These are phyloP conservation scores for Caloboletus firmus DNA, from an alignment of 1,284 basidiomycete genomes.

Conservation along the genomic window DNA sequence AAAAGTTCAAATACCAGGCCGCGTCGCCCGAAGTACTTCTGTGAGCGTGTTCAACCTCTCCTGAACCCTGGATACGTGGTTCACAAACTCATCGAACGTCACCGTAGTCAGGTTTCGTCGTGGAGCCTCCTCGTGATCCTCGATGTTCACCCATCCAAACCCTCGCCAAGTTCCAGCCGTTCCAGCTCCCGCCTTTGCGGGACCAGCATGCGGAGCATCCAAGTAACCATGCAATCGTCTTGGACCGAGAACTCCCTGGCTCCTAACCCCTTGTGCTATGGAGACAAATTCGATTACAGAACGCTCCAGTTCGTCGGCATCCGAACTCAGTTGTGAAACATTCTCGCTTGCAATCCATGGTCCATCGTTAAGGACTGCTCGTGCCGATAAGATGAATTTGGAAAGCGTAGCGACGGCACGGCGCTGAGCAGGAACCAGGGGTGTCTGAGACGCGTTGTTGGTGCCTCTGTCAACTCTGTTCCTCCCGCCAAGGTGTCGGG, in stretches of 20 bases:
- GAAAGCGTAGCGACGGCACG: conserved; percentile 38
- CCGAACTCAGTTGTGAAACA: conserved; percentile 27
- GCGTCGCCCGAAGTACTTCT: conserved; percentile 21
- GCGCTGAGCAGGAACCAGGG: conserved; percentile 37
- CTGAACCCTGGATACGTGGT: conserved; percentile 18
- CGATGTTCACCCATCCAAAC: conserved; percentile 35
- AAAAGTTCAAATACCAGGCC: conserved; percentile 20
- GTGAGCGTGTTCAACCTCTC: conserved; percentile 19
- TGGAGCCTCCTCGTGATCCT: conserved; percentile 35
- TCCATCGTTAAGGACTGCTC: conserved; percentile 34
- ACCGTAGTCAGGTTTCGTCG: conserved; percentile 24
- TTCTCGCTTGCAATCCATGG: conserved; percentile 27
- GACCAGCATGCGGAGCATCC: conserved; percentile 18
- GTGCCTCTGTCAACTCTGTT: conserved; percentile 15
- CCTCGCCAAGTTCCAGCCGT: conserved; percentile 35
- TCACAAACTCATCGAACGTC: conserved; percentile 29
- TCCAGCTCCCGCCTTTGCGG: conserved; percentile 30
- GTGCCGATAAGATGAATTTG: conserved; percentile 37
- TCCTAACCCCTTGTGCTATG: conserved; percentile 30
- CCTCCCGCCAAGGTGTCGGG: conserved; percentile 22
- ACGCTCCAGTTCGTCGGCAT: conserved; percentile 33
- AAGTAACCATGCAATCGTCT: conserved; percentile 31
- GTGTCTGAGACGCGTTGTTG: conserved; percentile 35
- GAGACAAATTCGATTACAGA: conserved; percentile 33
- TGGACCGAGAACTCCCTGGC: conserved; percentile 19